Percentiles rank a stretch among this genome's conserved stretches.
phyloP scores from a whole-genome alignment of 164 flowering plant species.

The Vitis rupestris region DNA sequence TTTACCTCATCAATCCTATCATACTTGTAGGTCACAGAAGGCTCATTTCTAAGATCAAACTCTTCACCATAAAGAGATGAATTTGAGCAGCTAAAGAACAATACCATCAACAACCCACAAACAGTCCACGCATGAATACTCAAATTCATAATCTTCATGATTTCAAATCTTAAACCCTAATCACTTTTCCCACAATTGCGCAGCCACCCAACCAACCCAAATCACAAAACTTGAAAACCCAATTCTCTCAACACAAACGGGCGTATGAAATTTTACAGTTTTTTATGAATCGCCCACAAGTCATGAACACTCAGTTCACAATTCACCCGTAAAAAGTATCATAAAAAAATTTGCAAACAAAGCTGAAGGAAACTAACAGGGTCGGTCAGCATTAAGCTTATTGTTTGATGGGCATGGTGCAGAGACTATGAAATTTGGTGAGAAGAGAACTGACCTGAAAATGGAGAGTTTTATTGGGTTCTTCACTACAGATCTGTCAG shows the following conservation, averaged over 20 bases:
- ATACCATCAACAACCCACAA: constrained; percentile 24
- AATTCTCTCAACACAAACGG: constrained; percentile 4
- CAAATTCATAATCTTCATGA: constrained; percentile 20
- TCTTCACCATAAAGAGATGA: constrained; percentile 10
- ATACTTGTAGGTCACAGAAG: constrained; percentile 28
- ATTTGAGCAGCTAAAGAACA: constrained; percentile 25
- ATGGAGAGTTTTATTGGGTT: neutral
- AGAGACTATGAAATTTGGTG: neutral
- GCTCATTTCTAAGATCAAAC: constrained; percentile 13
- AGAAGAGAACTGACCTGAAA: constrained; percentile 12
- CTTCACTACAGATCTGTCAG: neutral
- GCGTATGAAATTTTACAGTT: neutral
- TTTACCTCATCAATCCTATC: constrained; percentile 59
- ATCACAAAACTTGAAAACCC: constrained; percentile 9
- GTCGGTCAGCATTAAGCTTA: too few relatives aligned
- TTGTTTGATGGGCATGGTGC: neutral
- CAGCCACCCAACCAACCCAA: constrained; percentile 1
- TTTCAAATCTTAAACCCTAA: constrained; percentile 4
- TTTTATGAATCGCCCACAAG: neutral
- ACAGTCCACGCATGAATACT: constrained; percentile 20
- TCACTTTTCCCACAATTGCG: neutral
- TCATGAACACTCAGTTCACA: neutral
- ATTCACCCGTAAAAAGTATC: neutral
- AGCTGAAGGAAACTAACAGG: neutral
- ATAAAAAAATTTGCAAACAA: neutral